Percentiles rank a stretch among this genome's conserved stretches.
Conservation (phyloP, 106 monocot genomes). For the Iris macrosiphon region DNA sequence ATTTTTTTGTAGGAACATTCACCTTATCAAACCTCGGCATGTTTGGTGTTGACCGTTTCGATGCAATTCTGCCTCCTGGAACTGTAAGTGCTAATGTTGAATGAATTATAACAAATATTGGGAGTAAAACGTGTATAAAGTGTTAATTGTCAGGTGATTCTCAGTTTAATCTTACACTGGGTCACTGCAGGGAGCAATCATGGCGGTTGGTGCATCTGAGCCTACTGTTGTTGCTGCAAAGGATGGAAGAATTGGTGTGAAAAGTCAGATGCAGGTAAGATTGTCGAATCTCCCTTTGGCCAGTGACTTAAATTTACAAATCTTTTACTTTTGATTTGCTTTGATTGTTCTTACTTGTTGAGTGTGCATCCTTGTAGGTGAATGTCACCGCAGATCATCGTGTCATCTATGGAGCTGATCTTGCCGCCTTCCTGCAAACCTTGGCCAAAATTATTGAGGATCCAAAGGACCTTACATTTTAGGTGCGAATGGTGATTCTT, state of each 20-base stretch:
- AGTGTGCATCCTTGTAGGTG: conserved; percentile 33
- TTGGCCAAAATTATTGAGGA: conserved; percentile 73
- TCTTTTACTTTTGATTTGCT: no score
- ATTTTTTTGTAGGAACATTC: conserved; percentile 47
- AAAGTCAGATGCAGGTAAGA: conserved; percentile 80
- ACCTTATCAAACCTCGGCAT: conserved; percentile 80
- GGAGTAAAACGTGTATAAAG: no score
- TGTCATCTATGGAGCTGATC: conserved; percentile 79
- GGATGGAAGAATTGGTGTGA: conserved; percentile 62
- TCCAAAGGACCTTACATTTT: conserved; percentile 74
- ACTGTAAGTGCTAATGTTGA: conserved; percentile 33
- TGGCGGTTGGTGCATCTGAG: conserved; percentile 76
- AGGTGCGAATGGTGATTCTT: neutral
- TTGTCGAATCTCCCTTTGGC: conserved; percentile 7
- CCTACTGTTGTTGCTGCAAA: conserved; percentile 59
- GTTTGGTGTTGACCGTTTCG: conserved; percentile 79
- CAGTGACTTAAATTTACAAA: conserved; percentile 13
- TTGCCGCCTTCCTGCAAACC: conserved; percentile 77
- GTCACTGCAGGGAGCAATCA: conserved; percentile 79
- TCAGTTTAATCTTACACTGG: no score
- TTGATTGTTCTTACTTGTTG: no score
- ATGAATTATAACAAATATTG: no score
- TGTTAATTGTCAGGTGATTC: no score
- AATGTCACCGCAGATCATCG: conserved; percentile 91
- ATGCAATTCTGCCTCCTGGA: conserved; percentile 78